A percentile compares a stretch with the other conserved stretches of the same genome.
Conservation (phyloP, 768 basidiomycete genomes). For the Russula compacta region DNA sequence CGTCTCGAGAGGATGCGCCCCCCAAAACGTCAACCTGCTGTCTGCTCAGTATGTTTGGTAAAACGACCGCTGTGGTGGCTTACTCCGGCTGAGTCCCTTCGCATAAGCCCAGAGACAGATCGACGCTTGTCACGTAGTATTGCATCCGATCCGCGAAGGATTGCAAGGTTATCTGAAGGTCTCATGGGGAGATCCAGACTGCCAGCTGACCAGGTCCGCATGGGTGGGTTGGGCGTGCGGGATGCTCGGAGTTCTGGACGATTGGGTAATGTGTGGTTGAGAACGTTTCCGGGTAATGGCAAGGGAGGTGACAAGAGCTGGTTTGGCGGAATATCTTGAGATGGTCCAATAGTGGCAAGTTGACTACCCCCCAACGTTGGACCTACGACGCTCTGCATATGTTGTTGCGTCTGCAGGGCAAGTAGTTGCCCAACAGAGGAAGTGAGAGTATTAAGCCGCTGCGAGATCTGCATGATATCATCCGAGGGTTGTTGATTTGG, state of each 20-base stretch:
- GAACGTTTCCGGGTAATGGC: conserved; percentile 31
- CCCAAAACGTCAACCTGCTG: conserved; percentile 46
- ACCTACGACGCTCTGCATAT: conserved; percentile 23
- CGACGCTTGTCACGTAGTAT: conserved; percentile 62
- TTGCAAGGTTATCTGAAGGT: conserved; percentile 31
- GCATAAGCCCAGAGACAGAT: conserved; percentile 56
- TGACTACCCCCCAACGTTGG: conserved; percentile 24
- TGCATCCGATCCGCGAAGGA: conserved; percentile 33
- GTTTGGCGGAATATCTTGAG: conserved; percentile 39
- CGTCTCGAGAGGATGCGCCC: conserved; percentile 50
- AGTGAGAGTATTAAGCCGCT: conserved; percentile 69
- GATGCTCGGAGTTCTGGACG: conserved; percentile 55
- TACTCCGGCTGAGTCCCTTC: conserved; percentile 70
- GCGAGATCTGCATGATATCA: conserved; percentile 68
- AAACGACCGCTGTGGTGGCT: conserved; percentile 25
- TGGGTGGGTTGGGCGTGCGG: conserved; percentile 59
- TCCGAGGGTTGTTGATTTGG: conserved; percentile 61
- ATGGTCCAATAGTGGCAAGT: conserved; percentile 27
- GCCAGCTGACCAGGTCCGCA: conserved; percentile 81
- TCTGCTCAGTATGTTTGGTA: conserved; percentile 6
- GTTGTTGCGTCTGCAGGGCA: conserved; percentile 67
- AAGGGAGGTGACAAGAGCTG: conserved; percentile 31
- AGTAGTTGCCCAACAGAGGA: conserved; percentile 81
- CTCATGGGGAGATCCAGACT: conserved; percentile 66
- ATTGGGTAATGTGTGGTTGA: conserved; percentile 55